A percentile compares a stretch with the other conserved stretches of the same genome.
These are phyloP conservation scores for Pyrrhoderma lamaoense DNA, from an alignment of 1,284 basidiomycete species.

Conservation along the genomic window DNA sequence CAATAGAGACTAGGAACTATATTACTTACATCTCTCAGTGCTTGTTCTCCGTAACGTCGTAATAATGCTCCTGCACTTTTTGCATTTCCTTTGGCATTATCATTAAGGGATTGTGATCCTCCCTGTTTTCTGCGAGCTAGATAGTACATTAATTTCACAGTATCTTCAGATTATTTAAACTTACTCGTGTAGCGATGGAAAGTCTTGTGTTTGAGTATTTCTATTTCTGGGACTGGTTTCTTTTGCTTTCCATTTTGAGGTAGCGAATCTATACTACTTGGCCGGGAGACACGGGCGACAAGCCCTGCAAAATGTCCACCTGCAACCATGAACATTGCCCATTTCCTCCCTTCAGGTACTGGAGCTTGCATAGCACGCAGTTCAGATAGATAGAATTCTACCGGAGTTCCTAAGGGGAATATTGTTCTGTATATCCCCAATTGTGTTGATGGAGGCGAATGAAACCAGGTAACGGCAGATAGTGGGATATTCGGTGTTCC, in stretches of 20 bases:
- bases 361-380: conserved; percentile 63
- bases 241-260: conserved; percentile 50
- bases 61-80: conserved; percentile 93
- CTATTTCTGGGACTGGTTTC: conserved; percentile 58
- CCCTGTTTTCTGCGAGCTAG: conserved; percentile 95
- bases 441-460: conserved; percentile 77
- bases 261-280: conserved; percentile 38
- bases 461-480: conserved; percentile 85
- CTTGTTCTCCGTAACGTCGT: conserved; percentile 92
- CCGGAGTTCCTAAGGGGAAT: conserved; percentile 45
- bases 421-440: conserved; percentile 82
- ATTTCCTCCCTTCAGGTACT: conserved; percentile 62
- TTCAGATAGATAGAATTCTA: conserved; percentile 42
- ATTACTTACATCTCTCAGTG: conserved; percentile 72
- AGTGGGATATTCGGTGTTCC: conserved; percentile 41
- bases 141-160: conserved; percentile 1
- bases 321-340: conserved; percentile 94
- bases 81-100: conserved; percentile 88
- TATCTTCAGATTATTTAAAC: conserved; percentile 22
- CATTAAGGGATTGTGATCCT: conserved; percentile 88
- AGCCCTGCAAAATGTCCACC: conserved; percentile 97
- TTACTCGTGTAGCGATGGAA: conserved; percentile 98
- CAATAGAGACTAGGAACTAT: conserved; percentile 3
- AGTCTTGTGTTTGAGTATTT: conserved; percentile 88
- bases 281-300: conserved; percentile 63